Percentiles rank a stretch among this genome's conserved stretches.
These are phyloP conservation scores for Endoconidiophora polonica DNA, from an alignment of 2,329 filamentous ascomycete genomes.

Conservation along the genomic window DNA sequence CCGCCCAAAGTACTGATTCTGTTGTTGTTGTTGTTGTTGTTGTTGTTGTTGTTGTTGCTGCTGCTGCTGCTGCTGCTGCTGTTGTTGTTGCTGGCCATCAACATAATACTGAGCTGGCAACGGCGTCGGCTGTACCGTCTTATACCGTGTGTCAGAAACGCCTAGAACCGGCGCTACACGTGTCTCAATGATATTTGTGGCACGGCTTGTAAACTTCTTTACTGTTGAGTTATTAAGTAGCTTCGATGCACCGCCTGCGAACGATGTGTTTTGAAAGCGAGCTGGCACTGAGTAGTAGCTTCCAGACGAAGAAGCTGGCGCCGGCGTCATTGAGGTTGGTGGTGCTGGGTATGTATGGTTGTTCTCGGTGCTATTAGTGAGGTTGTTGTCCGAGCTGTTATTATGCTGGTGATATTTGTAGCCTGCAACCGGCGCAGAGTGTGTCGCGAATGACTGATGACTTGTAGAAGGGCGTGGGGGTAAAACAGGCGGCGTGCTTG, in stretches of 20 bases:
- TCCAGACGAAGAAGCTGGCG: background rate
- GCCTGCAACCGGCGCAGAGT: too few species aligned
- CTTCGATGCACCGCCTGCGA: conserved; percentile 2
- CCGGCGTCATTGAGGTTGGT: background rate
- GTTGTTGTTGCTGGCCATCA: background rate
- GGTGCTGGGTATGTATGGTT: background rate
- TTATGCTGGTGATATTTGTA: too few species aligned
- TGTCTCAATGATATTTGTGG: conserved; percentile 15
- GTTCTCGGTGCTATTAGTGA: background rate
- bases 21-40: background rate
- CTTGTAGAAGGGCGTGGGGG: conserved; percentile 5
- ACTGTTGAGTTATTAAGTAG: conserved; percentile 15
- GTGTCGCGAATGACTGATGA: background rate
- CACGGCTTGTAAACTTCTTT: conserved; percentile 14
- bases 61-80: background rate
- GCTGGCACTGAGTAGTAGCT: background rate
- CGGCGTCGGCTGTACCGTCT: background rate
- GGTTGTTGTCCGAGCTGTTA: too few species aligned
- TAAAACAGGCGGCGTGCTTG: background rate
- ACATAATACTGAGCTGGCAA: too few species aligned
- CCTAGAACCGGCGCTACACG: conserved; percentile 14
- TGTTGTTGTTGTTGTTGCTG: background rate
- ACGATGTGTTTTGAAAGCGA: background rate
- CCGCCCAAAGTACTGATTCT: too few species aligned
- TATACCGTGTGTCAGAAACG: conserved; percentile 7